phyloP scores from a whole-genome alignment of 495 filamentous ascomycete genomes.

The Niebla homalea region DNA sequence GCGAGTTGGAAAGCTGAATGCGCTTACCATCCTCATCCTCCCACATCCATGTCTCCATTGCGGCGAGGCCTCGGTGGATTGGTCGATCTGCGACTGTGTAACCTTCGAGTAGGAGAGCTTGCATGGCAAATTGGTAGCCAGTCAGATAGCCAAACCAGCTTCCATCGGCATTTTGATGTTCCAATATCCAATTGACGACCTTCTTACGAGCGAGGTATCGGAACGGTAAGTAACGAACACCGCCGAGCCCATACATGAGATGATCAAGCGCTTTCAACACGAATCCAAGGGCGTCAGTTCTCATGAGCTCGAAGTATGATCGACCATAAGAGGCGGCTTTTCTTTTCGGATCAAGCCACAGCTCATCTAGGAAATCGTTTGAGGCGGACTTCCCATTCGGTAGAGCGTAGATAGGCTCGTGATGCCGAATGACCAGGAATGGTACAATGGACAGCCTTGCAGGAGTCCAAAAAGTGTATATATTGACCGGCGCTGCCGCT shows the following conservation, averaged over 20 bases:
- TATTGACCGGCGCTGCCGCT: conserved; percentile 21
- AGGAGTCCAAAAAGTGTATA: conserved; percentile 28
- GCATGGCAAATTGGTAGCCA: conserved; percentile 9
- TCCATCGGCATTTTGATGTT: conserved; percentile 12
- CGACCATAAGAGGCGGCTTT: conserved; percentile 22
- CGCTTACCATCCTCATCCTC: conserved; percentile 12
- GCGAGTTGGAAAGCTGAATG: conserved; percentile 13
- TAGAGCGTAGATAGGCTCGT: conserved; percentile 25
- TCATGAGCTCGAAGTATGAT: conserved; percentile 6
- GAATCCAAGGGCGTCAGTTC: conserved; percentile 12
- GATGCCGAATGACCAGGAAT: conserved; percentile 24
- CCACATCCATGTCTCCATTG: conserved; percentile 10
- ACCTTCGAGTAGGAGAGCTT: conserved; percentile 13
- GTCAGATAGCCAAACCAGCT: conserved; percentile 14
- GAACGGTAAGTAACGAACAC: conserved; percentile 9
- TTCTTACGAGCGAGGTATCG: conserved; percentile 6
- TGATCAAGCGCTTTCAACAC: conserved; percentile 21
- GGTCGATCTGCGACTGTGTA: conserved; percentile 1
- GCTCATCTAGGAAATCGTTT: conserved; percentile 28
- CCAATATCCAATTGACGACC: conserved; percentile 9
- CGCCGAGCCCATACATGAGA: conserved; percentile 11
- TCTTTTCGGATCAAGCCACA: conserved; percentile 22
- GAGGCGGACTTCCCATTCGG: conserved; percentile 19
- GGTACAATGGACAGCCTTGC: conserved; percentile 27
- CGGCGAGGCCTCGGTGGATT: conserved; percentile 6